Base-by-base conservation (phyloP, 352 stramenopile species). In the Thalassiosira mediterranea region DNA sequence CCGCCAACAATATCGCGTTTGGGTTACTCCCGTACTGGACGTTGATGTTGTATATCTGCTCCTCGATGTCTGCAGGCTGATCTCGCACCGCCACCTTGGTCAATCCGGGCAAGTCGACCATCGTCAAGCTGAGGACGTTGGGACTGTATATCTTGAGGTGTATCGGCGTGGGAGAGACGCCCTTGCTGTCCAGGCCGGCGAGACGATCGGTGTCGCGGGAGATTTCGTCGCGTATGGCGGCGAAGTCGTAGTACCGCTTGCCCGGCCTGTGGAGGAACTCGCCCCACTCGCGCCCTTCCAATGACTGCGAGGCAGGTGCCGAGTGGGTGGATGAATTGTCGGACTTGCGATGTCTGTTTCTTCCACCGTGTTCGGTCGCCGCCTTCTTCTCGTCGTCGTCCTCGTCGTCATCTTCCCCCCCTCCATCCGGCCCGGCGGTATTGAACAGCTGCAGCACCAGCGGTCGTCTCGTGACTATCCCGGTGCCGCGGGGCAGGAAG, bases 11-110 rank as follows among this genome's bases (percentile, higher is more conserved):
- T 79, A 99, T 99, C 26, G 96, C 97, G 83, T 98, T 99, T 1
- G 97, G 97, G 90, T 99, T 99, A 37, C 82, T 84, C 59, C 98
- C 99, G 91, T 98, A 99, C 71, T 98, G 90, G 8, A 98, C 79
- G 83, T 96, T 98, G 95, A 99, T 99, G 46, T 96, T 91, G n/a
- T 96, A 94, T 85, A 99, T 99, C 84, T 99, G 97, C 54, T 98
- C 95, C 86, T 99, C 97, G 84, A 99, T 99, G 84, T 99, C 97
- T 37, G 96, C 90, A 11, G 97, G 97, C 81, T 99, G 97, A 90
- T 99, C 97, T 37, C 97, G 96, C 0, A 99, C 96, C 1, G 97
- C 95, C 56, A 99, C 96, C 79, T 95, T 93, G 19, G 86, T 84
- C 53, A 99, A 97, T 40, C 97, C 97, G 0, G 97, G 97, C 2